Evolutionary conservation across 2,329 filamentous ascomycete species (phyloP).

Genomic region (Sphaerulina vaccinii): DNA sequence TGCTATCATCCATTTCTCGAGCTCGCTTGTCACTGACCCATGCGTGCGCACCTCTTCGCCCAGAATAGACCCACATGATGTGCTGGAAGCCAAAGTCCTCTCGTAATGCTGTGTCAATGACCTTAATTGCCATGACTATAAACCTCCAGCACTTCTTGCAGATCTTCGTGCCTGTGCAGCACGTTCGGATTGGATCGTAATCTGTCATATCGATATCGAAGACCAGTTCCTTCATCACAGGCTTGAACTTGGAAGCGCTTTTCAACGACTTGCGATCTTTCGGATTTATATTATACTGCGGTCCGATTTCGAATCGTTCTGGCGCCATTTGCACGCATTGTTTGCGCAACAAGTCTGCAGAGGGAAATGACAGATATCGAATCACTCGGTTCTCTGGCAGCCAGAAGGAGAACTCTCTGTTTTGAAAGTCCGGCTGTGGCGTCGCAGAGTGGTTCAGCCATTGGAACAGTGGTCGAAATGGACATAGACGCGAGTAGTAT

Average conservation of each 20-base stretch:
- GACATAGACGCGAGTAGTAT: slow-evolving; percentile 94
- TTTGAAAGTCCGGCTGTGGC: slow-evolving; percentile 81
- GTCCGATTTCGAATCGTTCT: slow-evolving; percentile 95
- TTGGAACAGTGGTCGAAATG: slow-evolving; percentile 91
- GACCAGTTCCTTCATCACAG: slow-evolving; percentile 87
- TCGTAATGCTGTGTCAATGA: slow-evolving; percentile 79
- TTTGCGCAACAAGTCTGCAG: slow-evolving; percentile 75
- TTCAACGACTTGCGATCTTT: slow-evolving; percentile 86
- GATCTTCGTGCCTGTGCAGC: slow-evolving; percentile 90
- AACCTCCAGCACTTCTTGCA: slow-evolving; percentile 95
- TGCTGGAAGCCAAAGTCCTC: slow-evolving; percentile 97
- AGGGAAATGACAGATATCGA: slow-evolving; percentile 79
- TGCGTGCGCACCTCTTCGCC: slow-evolving; percentile 91
- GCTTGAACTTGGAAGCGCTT: slow-evolving; percentile 78
- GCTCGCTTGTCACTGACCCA: slow-evolving; percentile 95
- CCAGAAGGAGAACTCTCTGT: slow-evolving; percentile 95
- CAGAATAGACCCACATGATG: slow-evolving; percentile 98
- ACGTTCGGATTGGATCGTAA: slow-evolving; percentile 95
- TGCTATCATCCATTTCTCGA: slow-evolving; percentile 78
- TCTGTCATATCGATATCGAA: slow-evolving; percentile 99
- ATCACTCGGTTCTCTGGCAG: slow-evolving; percentile 90
- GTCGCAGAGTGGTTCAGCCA: slow-evolving; percentile 94
- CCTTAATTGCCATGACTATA: slow-evolving; percentile 96
- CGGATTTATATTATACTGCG: slow-evolving; percentile 92
- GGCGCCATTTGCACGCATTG: slow-evolving; percentile 86